phyloP scores from a whole-genome alignment of 176 grass and related monocot genomes.

The Lolium perenne region DNA sequence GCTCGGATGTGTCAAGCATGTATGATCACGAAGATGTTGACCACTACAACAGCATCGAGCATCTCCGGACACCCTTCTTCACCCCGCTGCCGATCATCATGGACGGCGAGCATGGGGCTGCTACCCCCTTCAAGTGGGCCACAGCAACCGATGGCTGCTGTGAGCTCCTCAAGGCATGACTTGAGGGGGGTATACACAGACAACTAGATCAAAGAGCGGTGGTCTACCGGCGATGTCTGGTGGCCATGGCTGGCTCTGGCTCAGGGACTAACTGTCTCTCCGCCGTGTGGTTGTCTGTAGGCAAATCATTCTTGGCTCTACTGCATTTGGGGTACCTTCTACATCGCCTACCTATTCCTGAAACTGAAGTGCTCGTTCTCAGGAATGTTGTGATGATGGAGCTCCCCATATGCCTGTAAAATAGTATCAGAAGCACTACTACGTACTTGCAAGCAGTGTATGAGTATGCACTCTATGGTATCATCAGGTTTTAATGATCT shows the following conservation, averaged over 20 bases:
- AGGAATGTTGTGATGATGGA: slow-evolving; percentile 48
- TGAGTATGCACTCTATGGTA: slow-evolving; percentile 9
- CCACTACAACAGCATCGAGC: slow-evolving; percentile 51
- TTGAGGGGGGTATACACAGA: slow-evolving; percentile 38
- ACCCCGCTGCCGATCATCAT: slow-evolving; percentile 70
- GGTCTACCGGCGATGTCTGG: not conserved
- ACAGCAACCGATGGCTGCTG: slow-evolving; percentile 60
- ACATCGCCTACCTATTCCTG: slow-evolving; percentile 48
- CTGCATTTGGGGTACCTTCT: slow-evolving; percentile 47
- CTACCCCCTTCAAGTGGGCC: slow-evolving; percentile 65
- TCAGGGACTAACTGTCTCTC: slow-evolving; percentile 13
- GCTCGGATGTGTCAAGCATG: slow-evolving; percentile 76
- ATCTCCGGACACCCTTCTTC: slow-evolving; percentile 67
- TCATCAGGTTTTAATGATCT: slow-evolving; percentile 1
- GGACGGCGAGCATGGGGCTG: slow-evolving; percentile 53
- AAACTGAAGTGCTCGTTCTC: slow-evolving; percentile 41
- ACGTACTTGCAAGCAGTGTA: not conserved
- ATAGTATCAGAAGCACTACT: slow-evolving; percentile 40
- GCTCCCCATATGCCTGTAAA: slow-evolving; percentile 43
- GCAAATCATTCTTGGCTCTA: slow-evolving; percentile 99
- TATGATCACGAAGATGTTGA: slow-evolving; percentile 49
- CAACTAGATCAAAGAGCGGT: slow-evolving; percentile 40
- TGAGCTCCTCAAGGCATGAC: slow-evolving; percentile 85
- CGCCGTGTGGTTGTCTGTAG: slow-evolving; percentile 59
- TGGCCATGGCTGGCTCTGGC: slow-evolving; percentile 40